These are phyloP conservation scores for Yamadazyma olivae DNA, from an alignment of 805 yeast species.

Conservation along the genomic window DNA sequence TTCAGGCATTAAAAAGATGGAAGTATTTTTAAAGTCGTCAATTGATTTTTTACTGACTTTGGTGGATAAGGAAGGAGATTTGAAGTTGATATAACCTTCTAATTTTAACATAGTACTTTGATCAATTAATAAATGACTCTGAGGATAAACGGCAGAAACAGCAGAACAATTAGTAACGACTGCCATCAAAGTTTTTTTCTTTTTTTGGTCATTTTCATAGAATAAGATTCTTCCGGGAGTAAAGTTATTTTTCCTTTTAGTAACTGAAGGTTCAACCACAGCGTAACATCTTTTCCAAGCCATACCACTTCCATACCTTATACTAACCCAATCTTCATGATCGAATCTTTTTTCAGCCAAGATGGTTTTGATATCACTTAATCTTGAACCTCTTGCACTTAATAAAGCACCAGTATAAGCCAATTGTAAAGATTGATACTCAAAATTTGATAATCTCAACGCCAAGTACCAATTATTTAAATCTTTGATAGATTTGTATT, in stretches of 20 bases:
- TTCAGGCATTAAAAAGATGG: slow-evolving; percentile 43
- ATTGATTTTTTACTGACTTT: slow-evolving; percentile 29
- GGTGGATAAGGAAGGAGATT: slow-evolving; percentile 33
- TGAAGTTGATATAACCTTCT: slow-evolving; percentile 73
- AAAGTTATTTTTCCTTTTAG: slow-evolving; percentile 42
- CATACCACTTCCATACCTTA: slow-evolving; percentile 95
- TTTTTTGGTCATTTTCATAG: slow-evolving; percentile 77
- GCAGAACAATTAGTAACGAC: slow-evolving; percentile 65
- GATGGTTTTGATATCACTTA: slow-evolving; percentile 83
- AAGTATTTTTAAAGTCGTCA: slow-evolving; percentile 39
- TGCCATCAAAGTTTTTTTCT: slow-evolving; percentile 74
- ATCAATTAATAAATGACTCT: slow-evolving; percentile 75
- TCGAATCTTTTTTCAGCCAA: slow-evolving; percentile 80
- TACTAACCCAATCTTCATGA: slow-evolving; percentile 93
- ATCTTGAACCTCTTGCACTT: slow-evolving; percentile 83
- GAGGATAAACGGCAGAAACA: slow-evolving; percentile 91
- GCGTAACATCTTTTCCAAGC: slow-evolving; percentile 96
- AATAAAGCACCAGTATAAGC: slow-evolving; percentile 95
- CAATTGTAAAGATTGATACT: slow-evolving; percentile 80
- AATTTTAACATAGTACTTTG: slow-evolving; percentile 84
- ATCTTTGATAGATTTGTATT: slow-evolving; percentile 63
- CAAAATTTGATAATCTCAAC: slow-evolving; percentile 74
- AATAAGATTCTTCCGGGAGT: slow-evolving; percentile 70
- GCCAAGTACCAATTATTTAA: slow-evolving; percentile 81
- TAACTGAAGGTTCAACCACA: slow-evolving; percentile 70